Conservation (phyloP, 768 basidiomycete genomes). For the Panaeolus cyanescens region DNA sequence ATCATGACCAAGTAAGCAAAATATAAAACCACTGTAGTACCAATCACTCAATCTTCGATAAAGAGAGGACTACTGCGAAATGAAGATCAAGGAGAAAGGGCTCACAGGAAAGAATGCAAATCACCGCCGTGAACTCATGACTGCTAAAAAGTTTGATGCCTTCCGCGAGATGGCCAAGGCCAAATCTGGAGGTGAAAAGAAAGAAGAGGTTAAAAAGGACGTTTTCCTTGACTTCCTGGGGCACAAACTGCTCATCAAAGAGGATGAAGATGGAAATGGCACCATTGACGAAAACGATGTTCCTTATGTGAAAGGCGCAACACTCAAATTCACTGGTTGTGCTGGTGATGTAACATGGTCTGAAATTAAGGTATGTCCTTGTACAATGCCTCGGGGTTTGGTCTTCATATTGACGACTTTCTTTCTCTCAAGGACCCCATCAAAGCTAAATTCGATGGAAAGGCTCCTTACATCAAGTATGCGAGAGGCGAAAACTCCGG, state of each 20-base stretch:
- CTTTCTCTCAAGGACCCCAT: constrained; percentile 39
- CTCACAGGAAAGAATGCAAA: constrained; percentile 72
- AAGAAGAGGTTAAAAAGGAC: constrained; percentile 46
- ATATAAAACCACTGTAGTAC: not conserved
- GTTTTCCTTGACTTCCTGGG: constrained; percentile 79
- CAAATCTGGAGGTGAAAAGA: constrained; percentile 33
- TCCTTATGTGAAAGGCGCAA: constrained; percentile 54
- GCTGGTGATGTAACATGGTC: constrained; percentile 49
- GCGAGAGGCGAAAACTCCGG: constrained; percentile 45
- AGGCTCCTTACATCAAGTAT: constrained; percentile 55
- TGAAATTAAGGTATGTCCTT: constrained; percentile 48
- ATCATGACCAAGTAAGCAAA: constrained; percentile 83
- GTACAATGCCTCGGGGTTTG: not conserved
- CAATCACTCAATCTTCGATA: not conserved
- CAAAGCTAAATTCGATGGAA: constrained; percentile 50
- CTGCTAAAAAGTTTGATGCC: constrained; percentile 65
- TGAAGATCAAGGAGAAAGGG: constrained; percentile 96
- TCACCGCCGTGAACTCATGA: constrained; percentile 56
- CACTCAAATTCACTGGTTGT: constrained; percentile 59
- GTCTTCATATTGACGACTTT: not conserved
- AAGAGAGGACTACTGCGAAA: constrained; percentile 86
- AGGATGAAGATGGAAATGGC: constrained; percentile 63
- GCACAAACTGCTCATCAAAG: constrained; percentile 61
- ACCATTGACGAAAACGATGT: constrained; percentile 62
- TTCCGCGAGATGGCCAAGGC: constrained; percentile 64